Conservation (phyloP, 345 rosid species). For the Euclidium syriacum region DNA sequence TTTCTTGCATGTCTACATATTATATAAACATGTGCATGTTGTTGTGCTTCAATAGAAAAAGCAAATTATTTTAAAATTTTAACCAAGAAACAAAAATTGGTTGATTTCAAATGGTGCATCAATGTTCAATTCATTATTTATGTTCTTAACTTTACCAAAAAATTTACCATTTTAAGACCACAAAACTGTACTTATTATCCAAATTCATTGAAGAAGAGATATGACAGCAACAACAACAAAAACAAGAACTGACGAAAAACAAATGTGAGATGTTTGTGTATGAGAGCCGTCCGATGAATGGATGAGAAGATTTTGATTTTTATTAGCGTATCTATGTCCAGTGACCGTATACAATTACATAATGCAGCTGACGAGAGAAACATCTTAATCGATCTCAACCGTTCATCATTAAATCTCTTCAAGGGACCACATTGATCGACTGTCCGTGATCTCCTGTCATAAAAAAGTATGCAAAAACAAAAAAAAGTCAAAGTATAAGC, state of each 20-base stretch:
- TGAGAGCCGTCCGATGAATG: slow-evolving; percentile 15
- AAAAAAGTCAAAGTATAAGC: slow-evolving; percentile 9
- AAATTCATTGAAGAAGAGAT: slow-evolving; percentile 1
- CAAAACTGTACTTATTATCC: background rate
- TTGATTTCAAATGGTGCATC: background rate
- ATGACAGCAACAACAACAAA: too few relatives aligned
- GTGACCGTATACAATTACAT: slow-evolving; percentile 18
- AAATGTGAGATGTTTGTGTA: slow-evolving; percentile 10
- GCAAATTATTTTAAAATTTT: background rate
- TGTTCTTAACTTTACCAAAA: background rate
- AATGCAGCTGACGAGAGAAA: slow-evolving; percentile 13
- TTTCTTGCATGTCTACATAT: background rate
- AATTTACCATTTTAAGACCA: background rate
- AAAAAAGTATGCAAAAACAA: background rate
- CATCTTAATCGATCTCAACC: slow-evolving; percentile 16
- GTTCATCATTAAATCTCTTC: slow-evolving; percentile 6
- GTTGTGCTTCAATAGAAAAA: background rate
- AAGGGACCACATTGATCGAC: slow-evolving; percentile 22
- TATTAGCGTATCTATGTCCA: slow-evolving; percentile 18
- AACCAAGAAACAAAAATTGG: too few relatives aligned
- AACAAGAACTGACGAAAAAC: background rate
- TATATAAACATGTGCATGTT: background rate
- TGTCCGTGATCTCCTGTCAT: slow-evolving; percentile 30
- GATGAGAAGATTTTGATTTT: slow-evolving; percentile 1
- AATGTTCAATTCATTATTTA: background rate